phyloP scores from a whole-genome alignment of 2,329 filamentous ascomycete genomes.

The Hirsutella thompsonii region DNA sequence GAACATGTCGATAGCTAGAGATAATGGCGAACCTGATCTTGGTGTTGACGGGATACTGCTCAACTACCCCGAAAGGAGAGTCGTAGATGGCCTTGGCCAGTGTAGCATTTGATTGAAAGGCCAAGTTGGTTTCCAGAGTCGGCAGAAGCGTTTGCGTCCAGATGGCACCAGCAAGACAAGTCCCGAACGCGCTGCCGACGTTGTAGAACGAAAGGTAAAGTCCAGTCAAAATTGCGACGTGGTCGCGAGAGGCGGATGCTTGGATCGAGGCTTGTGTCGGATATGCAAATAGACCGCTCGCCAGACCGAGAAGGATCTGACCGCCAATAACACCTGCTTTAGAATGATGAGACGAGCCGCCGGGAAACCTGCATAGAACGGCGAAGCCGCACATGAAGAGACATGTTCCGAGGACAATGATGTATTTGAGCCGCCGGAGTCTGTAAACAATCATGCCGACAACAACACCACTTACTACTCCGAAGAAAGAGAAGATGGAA shows the following conservation, averaged over 20 bases:
- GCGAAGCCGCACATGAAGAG: constrained; percentile 44
- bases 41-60: constrained; percentile 26
- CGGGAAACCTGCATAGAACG: constrained; percentile 40
- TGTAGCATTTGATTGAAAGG: constrained; percentile 19
- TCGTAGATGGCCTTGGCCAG: constrained; percentile 23
- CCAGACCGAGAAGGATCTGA: constrained; percentile 43
- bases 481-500: constrained; percentile 39
- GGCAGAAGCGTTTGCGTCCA: constrained; percentile 27
- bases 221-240: constrained; percentile 24
- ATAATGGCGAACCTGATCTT: constrained; percentile 30
- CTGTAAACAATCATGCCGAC: constrained; percentile 38
- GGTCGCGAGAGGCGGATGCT: constrained; percentile 21
- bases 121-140: constrained; percentile 16
- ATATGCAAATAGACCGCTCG: constrained; percentile 41
- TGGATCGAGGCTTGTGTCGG: constrained; percentile 27
- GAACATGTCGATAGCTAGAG: constrained; percentile 28
- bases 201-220: constrained; percentile 28
- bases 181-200: constrained; percentile 27
- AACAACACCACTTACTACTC: constrained; percentile 39
- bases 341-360: constrained; percentile 25
- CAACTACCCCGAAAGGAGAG: constrained; percentile 20
- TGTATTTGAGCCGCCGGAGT: constrained; percentile 40
- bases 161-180: constrained; percentile 24
- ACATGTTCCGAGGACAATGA: constrained; percentile 42
- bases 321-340: constrained; percentile 40